Conservation (phyloP, 2,329 filamentous ascomycete species). For the Periconia macrospinosa region DNA sequence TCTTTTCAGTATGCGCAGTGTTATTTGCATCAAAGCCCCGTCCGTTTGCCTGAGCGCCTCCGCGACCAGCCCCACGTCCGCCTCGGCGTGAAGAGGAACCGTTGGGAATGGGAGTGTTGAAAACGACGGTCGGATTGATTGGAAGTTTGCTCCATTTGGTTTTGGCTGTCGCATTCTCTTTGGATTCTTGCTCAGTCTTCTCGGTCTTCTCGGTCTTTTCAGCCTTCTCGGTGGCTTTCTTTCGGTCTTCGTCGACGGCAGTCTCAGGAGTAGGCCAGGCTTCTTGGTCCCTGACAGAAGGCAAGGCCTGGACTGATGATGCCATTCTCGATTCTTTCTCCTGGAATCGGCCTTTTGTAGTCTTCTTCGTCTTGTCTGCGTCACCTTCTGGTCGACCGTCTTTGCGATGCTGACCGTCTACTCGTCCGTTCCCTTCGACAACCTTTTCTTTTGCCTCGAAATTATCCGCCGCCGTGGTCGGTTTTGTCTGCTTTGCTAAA, state of each 20-base stretch:
- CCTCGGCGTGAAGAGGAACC: conserved; percentile 41
- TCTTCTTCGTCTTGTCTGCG: conserved; percentile 26
- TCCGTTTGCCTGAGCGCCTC: conserved; percentile 58
- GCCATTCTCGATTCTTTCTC: conserved; percentile 32
- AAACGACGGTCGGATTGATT: conserved; percentile 82
- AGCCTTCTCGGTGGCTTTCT: conserved; percentile 66
- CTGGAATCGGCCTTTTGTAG: conserved; percentile 23
- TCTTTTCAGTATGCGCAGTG: conserved; percentile 45
- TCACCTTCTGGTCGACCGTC: conserved; percentile 30
- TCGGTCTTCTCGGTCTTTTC: conserved; percentile 60
- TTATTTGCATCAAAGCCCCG: conserved; percentile 47
- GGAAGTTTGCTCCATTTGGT: conserved; percentile 75
- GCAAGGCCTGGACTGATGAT: conserved; percentile 49
- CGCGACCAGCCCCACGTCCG: conserved; percentile 56
- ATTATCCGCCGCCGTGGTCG: conserved; percentile 2
- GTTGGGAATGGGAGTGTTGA: conserved; percentile 77
- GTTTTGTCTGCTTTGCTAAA: conserved; percentile 28
- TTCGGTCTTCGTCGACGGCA: conserved; percentile 74
- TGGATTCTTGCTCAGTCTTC: conserved; percentile 67
- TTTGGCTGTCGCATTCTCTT: conserved; percentile 47
- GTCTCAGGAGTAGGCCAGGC: conserved; percentile 91
- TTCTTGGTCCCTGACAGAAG: conserved; percentile 73
- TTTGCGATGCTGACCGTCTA: conserved; percentile 32
- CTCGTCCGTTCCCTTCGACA: conserved; percentile 19
- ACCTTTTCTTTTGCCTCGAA: conserved; percentile 22